Conservation (phyloP, 345 rosid genomes). For the Acer saccharum region DNA sequence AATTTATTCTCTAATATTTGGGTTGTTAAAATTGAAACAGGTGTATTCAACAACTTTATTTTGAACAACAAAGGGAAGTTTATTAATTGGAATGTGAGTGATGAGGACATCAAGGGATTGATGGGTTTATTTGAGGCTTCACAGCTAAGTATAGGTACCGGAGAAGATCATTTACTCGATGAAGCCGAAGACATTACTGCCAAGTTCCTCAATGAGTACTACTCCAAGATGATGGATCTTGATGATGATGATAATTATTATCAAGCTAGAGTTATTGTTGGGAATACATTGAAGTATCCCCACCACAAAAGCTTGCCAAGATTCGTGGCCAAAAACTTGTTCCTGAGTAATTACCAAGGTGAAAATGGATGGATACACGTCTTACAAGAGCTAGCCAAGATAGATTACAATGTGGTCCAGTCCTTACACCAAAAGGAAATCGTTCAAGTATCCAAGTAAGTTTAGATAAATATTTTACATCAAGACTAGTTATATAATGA, state of each 20-base stretch:
- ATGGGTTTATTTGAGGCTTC: slow-evolving; percentile 59
- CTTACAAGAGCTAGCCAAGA: slow-evolving; percentile 38
- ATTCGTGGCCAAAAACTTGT: slow-evolving; percentile 33
- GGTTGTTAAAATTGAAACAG: slow-evolving; percentile 18
- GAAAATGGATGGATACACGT: slow-evolving; percentile 32
- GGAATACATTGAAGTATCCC: slow-evolving; percentile 36
- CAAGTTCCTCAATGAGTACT: slow-evolving; percentile 26
- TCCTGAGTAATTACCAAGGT: slow-evolving; percentile 7
- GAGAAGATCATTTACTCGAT: slow-evolving; percentile 37
- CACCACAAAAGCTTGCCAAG: slow-evolving; percentile 47
- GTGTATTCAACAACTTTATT: slow-evolving; percentile 31
- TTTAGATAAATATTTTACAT: too few species aligned
- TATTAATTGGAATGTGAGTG: slow-evolving; percentile 1
- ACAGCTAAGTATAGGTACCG: slow-evolving; percentile 48
- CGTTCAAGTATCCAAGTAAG: slow-evolving; percentile 32
- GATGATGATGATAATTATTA: not conserved
- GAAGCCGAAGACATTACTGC: slow-evolving; percentile 31
- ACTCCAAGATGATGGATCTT: not conserved
- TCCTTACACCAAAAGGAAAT: slow-evolving; percentile 38
- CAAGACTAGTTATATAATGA: too few species aligned
- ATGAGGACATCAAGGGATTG: slow-evolving; percentile 37
- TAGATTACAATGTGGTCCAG: slow-evolving; percentile 33
- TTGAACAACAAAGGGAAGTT: slow-evolving; percentile 29
- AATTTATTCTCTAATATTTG: not conserved
- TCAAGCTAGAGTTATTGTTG: slow-evolving; percentile 25